Evolutionary conservation across 2,329 filamentous ascomycete genomes (phyloP).

Genomic region (Cercospora zeae-maydis): DNA sequence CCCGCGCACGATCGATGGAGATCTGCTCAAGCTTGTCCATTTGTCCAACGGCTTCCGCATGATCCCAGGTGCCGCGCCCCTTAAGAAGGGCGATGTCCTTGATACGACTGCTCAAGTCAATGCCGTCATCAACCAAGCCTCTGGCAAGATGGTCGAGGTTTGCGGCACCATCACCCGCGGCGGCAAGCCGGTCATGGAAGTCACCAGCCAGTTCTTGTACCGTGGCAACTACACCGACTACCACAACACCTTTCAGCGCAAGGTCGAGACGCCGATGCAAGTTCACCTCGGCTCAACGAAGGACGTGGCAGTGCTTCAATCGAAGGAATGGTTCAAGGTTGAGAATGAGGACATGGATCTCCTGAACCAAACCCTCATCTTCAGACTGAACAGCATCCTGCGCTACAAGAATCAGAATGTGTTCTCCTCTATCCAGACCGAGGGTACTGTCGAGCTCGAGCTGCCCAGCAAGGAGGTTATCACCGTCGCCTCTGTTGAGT

Average conservation of each 20-base stretch:
- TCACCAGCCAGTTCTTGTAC: conserved; percentile 97
- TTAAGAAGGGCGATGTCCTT: conserved; percentile 92
- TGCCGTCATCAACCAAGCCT: conserved; percentile 95
- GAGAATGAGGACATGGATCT: conserved; percentile 82
- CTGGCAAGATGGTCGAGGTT: conserved; percentile 99
- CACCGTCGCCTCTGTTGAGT: conserved; percentile 95
- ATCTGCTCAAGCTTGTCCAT: conserved; percentile 92
- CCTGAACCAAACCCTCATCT: conserved; percentile 87
- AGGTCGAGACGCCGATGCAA: conserved; percentile 92
- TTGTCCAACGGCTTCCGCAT: conserved; percentile 97
- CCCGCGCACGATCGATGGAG: conserved; percentile 91
- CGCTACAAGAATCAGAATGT: conserved; percentile 93
- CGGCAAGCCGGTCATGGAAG: conserved; percentile 88
- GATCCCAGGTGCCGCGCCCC: conserved; percentile 88
- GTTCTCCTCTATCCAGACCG: conserved; percentile 86
- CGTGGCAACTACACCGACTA: conserved; percentile 88
- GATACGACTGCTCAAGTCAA: conserved; percentile 95
- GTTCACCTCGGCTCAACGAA: conserved; percentile 81
- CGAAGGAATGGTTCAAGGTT: conserved; percentile 95
- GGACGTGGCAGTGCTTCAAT: conserved; percentile 88
- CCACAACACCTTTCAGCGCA: conserved; percentile 98
- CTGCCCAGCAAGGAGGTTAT: conserved; percentile 96
- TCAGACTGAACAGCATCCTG: conserved; percentile 88
- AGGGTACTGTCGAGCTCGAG: conserved; percentile 88
- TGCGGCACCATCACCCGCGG: conserved; percentile 90